Evolutionary conservation across 768 basidiomycete genomes (phyloP).

Genomic region (Boletus fagicola): DNA sequence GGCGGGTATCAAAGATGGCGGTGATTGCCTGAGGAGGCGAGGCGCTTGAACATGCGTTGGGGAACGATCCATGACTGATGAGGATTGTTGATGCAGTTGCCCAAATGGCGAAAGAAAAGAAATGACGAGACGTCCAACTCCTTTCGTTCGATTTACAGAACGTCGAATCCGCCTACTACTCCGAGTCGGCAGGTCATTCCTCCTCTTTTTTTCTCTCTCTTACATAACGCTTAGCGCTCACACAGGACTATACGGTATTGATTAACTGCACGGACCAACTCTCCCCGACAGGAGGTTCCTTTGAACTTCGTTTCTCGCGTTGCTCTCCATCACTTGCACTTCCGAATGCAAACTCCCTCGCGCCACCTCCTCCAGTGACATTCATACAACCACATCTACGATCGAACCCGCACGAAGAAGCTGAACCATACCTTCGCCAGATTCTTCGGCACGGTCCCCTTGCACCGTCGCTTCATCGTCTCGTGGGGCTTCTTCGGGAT

Average conservation of each 20-base stretch:
- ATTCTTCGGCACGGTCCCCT: conserved; percentile 69
- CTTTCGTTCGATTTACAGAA: conserved; percentile 90
- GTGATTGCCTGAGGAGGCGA: conserved; percentile 87
- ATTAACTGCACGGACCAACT: conserved; percentile 79
- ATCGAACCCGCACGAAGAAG: conserved; percentile 73
- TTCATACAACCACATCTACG: conserved; percentile 30
- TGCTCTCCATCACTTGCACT: conserved; percentile 16
- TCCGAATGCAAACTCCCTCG: conserved; percentile 19
- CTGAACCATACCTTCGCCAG: conserved; percentile 71
- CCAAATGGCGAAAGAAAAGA: conserved; percentile 71
- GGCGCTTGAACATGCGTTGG: conserved; percentile 5
- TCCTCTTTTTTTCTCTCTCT: not conserved
- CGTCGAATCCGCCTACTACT: conserved; percentile 84
- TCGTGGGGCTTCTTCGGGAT: conserved; percentile 68
- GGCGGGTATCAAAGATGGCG: conserved; percentile 93
- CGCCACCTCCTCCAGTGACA: conserved; percentile 27
- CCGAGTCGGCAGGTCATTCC: conserved; percentile 42
- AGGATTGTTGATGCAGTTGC: conserved; percentile 50
- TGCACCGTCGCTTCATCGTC: conserved; percentile 59
- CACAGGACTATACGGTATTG: conserved; percentile 75
- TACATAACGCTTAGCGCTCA: not conserved
- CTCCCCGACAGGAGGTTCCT: conserved; percentile 64
- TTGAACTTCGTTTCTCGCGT: conserved; percentile 72
- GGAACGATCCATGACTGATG: not conserved
- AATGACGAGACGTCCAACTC: conserved; percentile 75